Percentiles rank a stretch among this genome's conserved stretches.
phyloP scores from a whole-genome alignment of 116 monocot genomes.

The Dioscorea cayenensis region DNA sequence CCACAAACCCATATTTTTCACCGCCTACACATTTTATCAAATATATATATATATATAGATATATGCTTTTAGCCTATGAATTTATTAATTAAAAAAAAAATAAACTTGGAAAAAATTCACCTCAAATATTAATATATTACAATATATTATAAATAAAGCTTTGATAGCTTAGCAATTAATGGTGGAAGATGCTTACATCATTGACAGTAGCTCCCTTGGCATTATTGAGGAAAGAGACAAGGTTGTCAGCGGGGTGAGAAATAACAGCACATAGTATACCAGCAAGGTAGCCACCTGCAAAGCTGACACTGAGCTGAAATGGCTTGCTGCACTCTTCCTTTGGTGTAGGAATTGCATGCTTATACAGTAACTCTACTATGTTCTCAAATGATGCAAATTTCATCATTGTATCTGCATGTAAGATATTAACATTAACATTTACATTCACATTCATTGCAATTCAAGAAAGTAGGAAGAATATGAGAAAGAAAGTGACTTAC shows the following conservation, averaged over 20 bases:
- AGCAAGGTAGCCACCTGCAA: constrained; percentile 56
- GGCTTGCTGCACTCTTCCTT: constrained; percentile 51
- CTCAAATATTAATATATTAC: too few species aligned
- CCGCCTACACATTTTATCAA: constrained; percentile 21
- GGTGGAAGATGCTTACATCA: constrained; percentile 31
- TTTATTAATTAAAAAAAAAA: too few species aligned
- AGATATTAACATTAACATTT: too few species aligned
- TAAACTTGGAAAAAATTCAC: too few species aligned
- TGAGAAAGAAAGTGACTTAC: constrained; percentile 19
- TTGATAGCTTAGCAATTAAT: background rate
- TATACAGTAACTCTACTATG: constrained; percentile 52
- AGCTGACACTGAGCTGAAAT: constrained; percentile 49
- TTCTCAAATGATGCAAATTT: constrained; percentile 60
- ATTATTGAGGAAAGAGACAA: constrained; percentile 64
- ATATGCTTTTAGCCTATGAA: too few species aligned
- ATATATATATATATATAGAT: too few species aligned
- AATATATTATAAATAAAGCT: too few species aligned
- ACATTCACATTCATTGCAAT: background rate
- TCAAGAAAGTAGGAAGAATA: background rate
- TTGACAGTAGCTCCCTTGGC: constrained; percentile 47
- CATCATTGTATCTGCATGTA: constrained; percentile 58
- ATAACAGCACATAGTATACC: constrained; percentile 47
- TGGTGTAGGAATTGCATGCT: constrained; percentile 43
- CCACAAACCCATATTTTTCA: constrained; percentile 44
- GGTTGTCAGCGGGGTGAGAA: constrained; percentile 63